Base-by-base conservation (phyloP, 768 basidiomycete genomes). In the Leccinum disarticulatum region DNA sequence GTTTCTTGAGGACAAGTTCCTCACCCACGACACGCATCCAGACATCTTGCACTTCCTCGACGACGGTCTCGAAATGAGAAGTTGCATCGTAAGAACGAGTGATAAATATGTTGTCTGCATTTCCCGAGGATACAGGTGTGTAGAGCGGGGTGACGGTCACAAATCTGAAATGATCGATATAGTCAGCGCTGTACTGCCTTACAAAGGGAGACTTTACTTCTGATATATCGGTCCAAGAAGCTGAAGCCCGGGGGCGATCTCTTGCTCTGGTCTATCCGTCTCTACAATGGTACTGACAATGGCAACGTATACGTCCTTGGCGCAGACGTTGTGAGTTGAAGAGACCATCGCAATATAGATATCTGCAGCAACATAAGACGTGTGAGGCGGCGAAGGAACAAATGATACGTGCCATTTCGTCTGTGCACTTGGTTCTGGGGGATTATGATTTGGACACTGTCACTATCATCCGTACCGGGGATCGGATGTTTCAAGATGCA, bases 311-410 rank as follows among this genome's bases (percentile, higher is more conserved):
- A 98, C 76, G 69, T 95, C 93, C 76, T 95, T 93, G 10, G 97
- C 93, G 66, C 93, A 95, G 66, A 99, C 97, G 68, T 96, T 96
- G 79, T 98, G 97, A 14, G 95, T 94, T 36, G 93, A 87, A 1
- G 97, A 98, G 51, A 99, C 95, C 82, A 92, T 90, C 6, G 97
- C 96, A 70, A 99, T 90, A 79, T 99, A 99, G 75, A 99, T 99
- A 76, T 99, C 97, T 98, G 66, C 8, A 55, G 36, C 52, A 46
- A 57, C 36, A 31, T 60, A 38, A 65, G 50, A 61, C 27, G 61
- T 22, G 5, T 33, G 33, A 57, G 19, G 19, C 22, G 31, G 31
- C 43, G 22, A 52, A 28, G 50, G 15, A 52, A 50, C 5, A 13
- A 58, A 5, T 33, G 51, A 33, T 25, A 74, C 87, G 66, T 72